phyloP scores from a whole-genome alignment of 257 asterid species.

The Galeopsis tetrahit region DNA sequence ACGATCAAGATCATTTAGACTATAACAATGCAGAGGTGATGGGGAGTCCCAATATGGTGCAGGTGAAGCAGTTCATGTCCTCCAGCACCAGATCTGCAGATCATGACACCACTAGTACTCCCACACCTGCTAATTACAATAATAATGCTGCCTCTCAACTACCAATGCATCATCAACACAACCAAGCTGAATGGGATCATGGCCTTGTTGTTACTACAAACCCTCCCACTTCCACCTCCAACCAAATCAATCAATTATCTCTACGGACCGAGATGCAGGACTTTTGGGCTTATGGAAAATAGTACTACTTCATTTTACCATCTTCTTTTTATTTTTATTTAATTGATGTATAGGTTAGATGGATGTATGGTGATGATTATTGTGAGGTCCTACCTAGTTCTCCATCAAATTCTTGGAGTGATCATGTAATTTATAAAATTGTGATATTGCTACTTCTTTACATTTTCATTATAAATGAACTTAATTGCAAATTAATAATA shows the following conservation, averaged over 20 bases:
- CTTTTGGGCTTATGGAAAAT: constrained; percentile 69
- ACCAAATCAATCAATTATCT: constrained; percentile 55
- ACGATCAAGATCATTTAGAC: constrained; percentile 33
- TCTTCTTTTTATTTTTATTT: too few relatives aligned
- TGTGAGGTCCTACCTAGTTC: too few relatives aligned
- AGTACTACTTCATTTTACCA: not conserved
- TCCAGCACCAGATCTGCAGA: constrained; percentile 36
- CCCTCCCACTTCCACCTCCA: constrained; percentile 42
- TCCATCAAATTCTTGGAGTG: too few relatives aligned
- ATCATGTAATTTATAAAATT: too few relatives aligned
- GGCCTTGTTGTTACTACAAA: constrained; percentile 19
- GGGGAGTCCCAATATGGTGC: constrained; percentile 33
- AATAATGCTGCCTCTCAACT: too few relatives aligned
- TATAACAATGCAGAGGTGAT: constrained; percentile 30
- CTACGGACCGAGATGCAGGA: constrained; percentile 67
- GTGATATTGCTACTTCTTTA: too few relatives aligned
- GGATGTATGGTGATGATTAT: too few relatives aligned
- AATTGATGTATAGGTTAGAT: too few relatives aligned
- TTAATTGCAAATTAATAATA: too few relatives aligned
- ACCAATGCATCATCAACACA: too few relatives aligned
- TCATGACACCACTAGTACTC: not conserved
- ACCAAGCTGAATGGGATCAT: constrained; percentile 47
- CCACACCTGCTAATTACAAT: too few relatives aligned
- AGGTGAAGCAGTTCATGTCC: constrained; percentile 66
- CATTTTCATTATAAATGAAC: too few relatives aligned